Evolutionary conservation across 1,139 yeast species (phyloP), one percentile per base, ranked within the genome.

Genomic region (Hemisphaericaspora xylanilytica): DNA sequence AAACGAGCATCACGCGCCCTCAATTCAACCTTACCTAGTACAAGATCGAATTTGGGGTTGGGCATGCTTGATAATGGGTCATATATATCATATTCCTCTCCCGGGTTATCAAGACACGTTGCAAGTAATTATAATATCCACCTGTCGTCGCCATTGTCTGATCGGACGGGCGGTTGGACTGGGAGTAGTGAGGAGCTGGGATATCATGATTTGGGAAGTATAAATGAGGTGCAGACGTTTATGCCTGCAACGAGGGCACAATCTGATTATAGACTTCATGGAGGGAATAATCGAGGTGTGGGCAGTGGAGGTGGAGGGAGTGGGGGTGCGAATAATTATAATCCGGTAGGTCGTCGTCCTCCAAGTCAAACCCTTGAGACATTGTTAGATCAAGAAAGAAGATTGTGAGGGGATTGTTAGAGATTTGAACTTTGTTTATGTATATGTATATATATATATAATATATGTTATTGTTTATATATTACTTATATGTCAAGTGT

Each of bases 91-190:
- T 18, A 17, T 5, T n/a, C 4, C 5, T 5, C 7, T 10, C 9
- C 10, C 5, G 24, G 13, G 10, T 12, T 52, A 18, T 49, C 54
- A 55, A 39, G 41, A 30, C 21, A 31, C 21, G 33, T 36, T 14
- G 32, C 37, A 16, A 31, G 33, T 17, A 26, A 12, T 26, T 3
- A n/a, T 8, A 33, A 25, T 28, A 16, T 28, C 6, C 31, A 27
- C 7, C 10, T 15, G 5, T 16, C 29, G 6, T 28, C 35, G 10
- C 22, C 35, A 26, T 17, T 20, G 17, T 47, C 55, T 3, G 54
- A 28, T 9, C 11, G 31, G 21, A 15, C n/a, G 5, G 8, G 21
- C 21, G 8, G 5, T 4, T 11, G 18, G n/a, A n/a, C 15, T 11
- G 27, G 18, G 2, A 15, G 29, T 26, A 21, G 14, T 13, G 35